These are phyloP conservation scores for Rhytidiadelphus loreus DNA, from an alignment of 225 moss, liverwort and hornwort genomes.

Conservation along the genomic window DNA sequence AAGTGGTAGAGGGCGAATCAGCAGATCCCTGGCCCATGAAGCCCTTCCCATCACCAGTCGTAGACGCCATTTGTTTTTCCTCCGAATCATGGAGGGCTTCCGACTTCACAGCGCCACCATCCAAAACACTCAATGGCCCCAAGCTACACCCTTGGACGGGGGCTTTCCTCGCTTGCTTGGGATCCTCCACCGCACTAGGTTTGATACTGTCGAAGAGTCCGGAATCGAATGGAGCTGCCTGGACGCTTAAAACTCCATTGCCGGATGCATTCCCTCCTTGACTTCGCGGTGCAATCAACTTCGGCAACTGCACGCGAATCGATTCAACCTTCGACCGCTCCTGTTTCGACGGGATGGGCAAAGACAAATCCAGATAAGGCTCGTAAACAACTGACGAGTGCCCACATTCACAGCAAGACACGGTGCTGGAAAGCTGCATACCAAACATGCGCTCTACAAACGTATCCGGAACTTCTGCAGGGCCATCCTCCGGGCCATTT, in stretches of 20 bases:
- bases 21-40: background rate
- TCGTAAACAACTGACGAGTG: constrained; percentile 75
- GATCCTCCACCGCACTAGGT: background rate
- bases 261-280: background rate
- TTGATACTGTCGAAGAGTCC: background rate
- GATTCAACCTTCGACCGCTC: constrained; percentile 8
- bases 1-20: background rate
- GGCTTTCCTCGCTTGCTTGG: background rate
- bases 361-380: constrained; percentile 67
- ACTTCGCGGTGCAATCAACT: constrained; percentile 9
- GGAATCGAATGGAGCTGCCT: background rate
- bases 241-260: constrained; percentile 7
- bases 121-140: background rate
- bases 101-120: background rate
- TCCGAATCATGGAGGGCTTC: background rate
- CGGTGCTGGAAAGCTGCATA: constrained; percentile 73
- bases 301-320: constrained; percentile 18
- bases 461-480: constrained; percentile 23
- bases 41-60: background rate
- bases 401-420: constrained; percentile 70
- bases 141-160: constrained; percentile 2
- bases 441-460: constrained; percentile 74
- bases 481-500: background rate
- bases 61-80: background rate
- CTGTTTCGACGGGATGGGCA: constrained; percentile 65